Percentiles rank a stretch among this genome's conserved stretches.
These are phyloP conservation scores for Hirsutella rhossiliensis DNA, from an alignment of 2,329 filamentous ascomycete genomes.

Conservation along the genomic window DNA sequence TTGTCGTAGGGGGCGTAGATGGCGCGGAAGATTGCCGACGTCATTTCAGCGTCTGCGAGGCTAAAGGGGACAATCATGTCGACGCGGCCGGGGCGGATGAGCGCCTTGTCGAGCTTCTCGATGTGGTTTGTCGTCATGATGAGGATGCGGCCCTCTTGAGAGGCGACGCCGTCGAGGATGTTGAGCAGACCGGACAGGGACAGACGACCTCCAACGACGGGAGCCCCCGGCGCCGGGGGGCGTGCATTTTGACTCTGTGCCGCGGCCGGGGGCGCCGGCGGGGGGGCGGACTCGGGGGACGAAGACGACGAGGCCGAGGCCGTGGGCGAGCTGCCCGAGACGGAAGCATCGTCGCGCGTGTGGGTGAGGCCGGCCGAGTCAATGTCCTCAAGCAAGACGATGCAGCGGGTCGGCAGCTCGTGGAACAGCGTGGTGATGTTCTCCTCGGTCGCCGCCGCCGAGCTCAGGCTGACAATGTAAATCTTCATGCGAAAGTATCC, in stretches of 20 bases:
- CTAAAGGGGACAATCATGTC: slow-evolving; percentile 48
- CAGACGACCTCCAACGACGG: slow-evolving; percentile 25
- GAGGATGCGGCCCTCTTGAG: slow-evolving; percentile 49
- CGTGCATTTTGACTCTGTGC: neutral
- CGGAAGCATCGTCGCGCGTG: slow-evolving; percentile 28
- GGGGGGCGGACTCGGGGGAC: neutral
- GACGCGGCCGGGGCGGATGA: slow-evolving; percentile 50
- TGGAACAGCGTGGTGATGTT: slow-evolving; percentile 51
- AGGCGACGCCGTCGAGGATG: slow-evolving; percentile 63
- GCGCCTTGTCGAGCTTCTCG: slow-evolving; percentile 47
- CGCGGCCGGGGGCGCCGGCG: slow-evolving; percentile 4
- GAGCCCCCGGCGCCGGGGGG: neutral
- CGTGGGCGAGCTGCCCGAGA: neutral
- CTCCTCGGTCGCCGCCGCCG: slow-evolving; percentile 51
- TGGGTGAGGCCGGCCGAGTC: slow-evolving; percentile 61
- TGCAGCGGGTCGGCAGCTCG: slow-evolving; percentile 54
- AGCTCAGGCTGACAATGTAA: slow-evolving; percentile 60
- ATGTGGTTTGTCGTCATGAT: slow-evolving; percentile 57
- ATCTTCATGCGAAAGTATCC: slow-evolving; percentile 60
- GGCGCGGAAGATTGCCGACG: slow-evolving; percentile 41
- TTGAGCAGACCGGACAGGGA: slow-evolving; percentile 71
- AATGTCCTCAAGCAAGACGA: slow-evolving; percentile 67
- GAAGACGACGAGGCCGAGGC: neutral
- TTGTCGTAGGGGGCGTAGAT: slow-evolving; percentile 42
- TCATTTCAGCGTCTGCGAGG: slow-evolving; percentile 40